Evolutionary conservation across 2,329 filamentous ascomycete genomes (phyloP).

Genomic region (Beauveria pseudobassiana): DNA sequence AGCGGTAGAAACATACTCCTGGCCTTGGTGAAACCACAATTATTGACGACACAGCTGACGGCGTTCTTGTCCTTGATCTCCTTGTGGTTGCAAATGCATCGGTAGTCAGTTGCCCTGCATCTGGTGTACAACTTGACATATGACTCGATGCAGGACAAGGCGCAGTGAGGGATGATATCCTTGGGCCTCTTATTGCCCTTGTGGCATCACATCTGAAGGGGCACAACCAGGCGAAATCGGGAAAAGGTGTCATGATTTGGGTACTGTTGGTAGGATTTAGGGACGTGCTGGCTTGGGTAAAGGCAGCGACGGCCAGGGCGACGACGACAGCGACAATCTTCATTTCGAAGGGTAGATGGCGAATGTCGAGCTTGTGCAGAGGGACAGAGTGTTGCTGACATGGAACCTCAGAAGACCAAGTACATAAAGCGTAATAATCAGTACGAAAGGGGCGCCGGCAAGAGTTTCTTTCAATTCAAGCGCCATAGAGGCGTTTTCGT

Average conservation of each 20-base stretch:
- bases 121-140: constrained; percentile 18
- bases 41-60: constrained; percentile 28
- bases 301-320: background rate
- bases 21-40: constrained; percentile 30
- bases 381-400: background rate
- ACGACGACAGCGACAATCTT: background rate
- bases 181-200: constrained; percentile 15
- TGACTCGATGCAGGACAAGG: constrained; percentile 27
- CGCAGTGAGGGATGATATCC: constrained; percentile 29
- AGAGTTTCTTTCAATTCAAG: too few species aligned
- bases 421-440: too few species aligned
- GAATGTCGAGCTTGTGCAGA: background rate
- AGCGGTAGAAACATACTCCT: constrained; percentile 21
- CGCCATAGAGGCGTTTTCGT: too few species aligned
- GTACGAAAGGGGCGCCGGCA: too few species aligned
- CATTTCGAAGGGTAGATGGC: background rate
- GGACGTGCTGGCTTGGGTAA: background rate
- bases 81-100: constrained; percentile 30
- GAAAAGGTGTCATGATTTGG: background rate
- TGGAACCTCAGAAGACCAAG: background rate
- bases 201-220: background rate
- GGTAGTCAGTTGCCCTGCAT: constrained; percentile 25
- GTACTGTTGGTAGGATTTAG: too few species aligned
- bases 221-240: too few species aligned
- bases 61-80: constrained; percentile 23